Evolutionary conservation across 129 eudicot genomes (phyloP), one percentile per base, ranked within the genome.

Genomic region (Logfia minima): DNA sequence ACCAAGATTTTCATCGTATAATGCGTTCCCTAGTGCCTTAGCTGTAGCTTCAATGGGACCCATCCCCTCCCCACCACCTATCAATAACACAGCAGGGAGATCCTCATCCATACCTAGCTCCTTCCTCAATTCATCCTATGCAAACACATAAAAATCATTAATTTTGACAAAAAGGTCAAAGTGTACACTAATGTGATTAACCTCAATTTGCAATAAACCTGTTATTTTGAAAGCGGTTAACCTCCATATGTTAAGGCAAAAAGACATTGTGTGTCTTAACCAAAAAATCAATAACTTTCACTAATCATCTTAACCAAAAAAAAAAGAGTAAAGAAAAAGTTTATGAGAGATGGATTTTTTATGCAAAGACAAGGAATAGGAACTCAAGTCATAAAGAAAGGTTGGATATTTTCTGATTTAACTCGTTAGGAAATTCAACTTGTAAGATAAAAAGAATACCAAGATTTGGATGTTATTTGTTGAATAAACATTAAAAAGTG

Each of bases 31-130:
- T 45, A 94, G 90, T 52, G 96, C 99, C 79, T 86, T 87, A 6
- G 97, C 97, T 1, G 99, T 94, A 29, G 97, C 93, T 83, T 94
- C 97, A 68, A 94, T 91, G 66, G 99, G 99, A 21, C 99, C 99
- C 99, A 94, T 94, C 65, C 99, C 99, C 90, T 94, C 99, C 66
- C 99, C 99, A 74, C 99, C 99, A 65, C 99, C 99, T 96, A 94
- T 94, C 52, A 94, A 78, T 83, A 94, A 71, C 32, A 89, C 99
- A 5, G 97, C 92, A 43, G 99, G 99, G 9, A 94, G 97, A 68
- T 91, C 83, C 80, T 91, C 96, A 76, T 91, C 93, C 97, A 94
- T 87, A 79, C 97, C 99, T 2, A 94, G 87, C 56, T 94, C 97
- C 82, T 70, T 94, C 83, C 97, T 86, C 89, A 94, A 82, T 74